A percentile compares a stretch with the other conserved stretches of the same genome.
Evolutionary conservation across 306 rosid genomes (phyloP).

Genomic region (Lablab purpureus): DNA sequence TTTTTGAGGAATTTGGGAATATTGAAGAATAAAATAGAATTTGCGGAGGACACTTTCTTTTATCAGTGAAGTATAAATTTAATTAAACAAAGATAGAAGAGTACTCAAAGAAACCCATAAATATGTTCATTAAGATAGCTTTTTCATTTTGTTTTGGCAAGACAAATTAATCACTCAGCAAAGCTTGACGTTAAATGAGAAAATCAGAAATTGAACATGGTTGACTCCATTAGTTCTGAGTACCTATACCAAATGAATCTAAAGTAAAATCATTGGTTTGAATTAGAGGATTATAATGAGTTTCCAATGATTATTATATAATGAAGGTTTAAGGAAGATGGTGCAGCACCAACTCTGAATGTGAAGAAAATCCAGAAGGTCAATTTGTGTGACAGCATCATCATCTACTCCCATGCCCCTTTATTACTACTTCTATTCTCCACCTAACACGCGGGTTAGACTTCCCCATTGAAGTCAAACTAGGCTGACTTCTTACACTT

Average conservation of each 20-base stretch:
- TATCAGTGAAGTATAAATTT: too few relatives aligned
- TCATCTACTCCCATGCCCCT: constrained; percentile 47
- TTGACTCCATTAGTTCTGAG: constrained; percentile 42
- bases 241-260: not conserved
- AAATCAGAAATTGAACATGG: constrained; percentile 15
- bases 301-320: constrained; percentile 51
- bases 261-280: not conserved
- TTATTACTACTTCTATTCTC: not conserved
- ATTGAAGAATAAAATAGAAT: not conserved
- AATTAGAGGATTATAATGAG: constrained; percentile 6
- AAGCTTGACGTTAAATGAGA: not conserved
- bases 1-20: not conserved
- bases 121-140: not conserved
- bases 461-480: constrained; percentile 58
- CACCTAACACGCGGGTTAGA: constrained; percentile 72
- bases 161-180: not conserved
- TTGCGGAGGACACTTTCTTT: not conserved
- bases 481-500: constrained; percentile 39
- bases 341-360: constrained; percentile 59
- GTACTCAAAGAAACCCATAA: too few relatives aligned
- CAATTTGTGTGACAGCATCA: constrained; percentile 80
- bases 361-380: constrained; percentile 57
- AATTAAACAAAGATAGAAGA: too few relatives aligned
- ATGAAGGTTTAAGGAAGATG: constrained; percentile 36
- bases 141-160: not conserved